These are phyloP conservation scores for Zasmidium cellare DNA, from an alignment of 2,329 filamentous ascomycete genomes.

Conservation along the genomic window DNA sequence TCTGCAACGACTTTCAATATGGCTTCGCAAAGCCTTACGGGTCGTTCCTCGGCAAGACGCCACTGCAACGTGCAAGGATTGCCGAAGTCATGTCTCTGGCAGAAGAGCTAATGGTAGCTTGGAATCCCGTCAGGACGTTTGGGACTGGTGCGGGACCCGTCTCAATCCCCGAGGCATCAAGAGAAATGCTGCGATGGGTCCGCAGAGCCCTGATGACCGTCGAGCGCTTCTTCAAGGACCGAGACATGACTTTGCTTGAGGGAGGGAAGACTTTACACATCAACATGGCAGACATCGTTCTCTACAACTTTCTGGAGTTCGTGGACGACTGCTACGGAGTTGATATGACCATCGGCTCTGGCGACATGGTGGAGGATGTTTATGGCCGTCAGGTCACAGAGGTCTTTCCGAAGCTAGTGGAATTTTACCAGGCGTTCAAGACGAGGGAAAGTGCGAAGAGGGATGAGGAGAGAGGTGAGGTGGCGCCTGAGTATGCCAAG, in stretches of 20 bases:
- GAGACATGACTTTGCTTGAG: conserved; percentile 8
- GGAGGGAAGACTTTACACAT: conserved; percentile 5
- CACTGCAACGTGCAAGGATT: conserved; percentile 8
- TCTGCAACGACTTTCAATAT: conserved; percentile 6
- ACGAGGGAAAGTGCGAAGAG: conserved; percentile 12
- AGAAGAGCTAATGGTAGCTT: conserved; percentile 8
- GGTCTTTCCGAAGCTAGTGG: conserved; percentile 11
- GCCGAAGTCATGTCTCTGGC: conserved; percentile 8
- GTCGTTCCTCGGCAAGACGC: background rate
- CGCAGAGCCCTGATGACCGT: conserved; percentile 7
- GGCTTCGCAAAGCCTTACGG: background rate
- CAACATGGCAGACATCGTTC: conserved; percentile 9
- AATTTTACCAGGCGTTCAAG: conserved; percentile 15
- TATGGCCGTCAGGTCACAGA: conserved; percentile 12
- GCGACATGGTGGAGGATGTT: conserved; percentile 9
- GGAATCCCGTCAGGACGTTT: conserved; percentile 15
- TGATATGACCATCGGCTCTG: conserved; percentile 12
- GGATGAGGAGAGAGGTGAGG: conserved; percentile 8
- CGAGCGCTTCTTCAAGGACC: conserved; percentile 8
- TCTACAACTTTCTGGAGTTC: conserved; percentile 16
- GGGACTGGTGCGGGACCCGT: conserved; percentile 11
- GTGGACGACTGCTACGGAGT: conserved; percentile 15
- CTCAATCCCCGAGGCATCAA: conserved; percentile 6
- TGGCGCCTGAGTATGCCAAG: conserved; percentile 1
- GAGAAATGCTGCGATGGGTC: conserved; percentile 15